Percentiles rank a stretch among this genome's conserved stretches.
These are phyloP conservation scores for Rhizopogon sp. DNA, from an alignment of 768 basidiomycete genomes.

Conservation along the genomic window DNA sequence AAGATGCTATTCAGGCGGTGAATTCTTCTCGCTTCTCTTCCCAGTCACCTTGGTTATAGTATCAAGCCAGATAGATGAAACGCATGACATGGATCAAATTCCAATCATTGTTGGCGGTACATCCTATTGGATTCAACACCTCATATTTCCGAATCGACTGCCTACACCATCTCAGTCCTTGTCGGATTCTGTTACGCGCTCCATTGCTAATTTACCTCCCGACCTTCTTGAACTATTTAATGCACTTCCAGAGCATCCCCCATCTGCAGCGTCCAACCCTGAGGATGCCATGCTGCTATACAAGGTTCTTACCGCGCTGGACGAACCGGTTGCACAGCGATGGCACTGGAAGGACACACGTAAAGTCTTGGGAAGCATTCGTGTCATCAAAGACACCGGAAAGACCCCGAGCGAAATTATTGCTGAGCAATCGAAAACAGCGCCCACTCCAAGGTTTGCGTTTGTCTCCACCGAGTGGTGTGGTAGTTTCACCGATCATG, in stretches of 20 bases:
- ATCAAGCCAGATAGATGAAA: constrained; percentile 63
- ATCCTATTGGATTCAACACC: constrained; percentile 95
- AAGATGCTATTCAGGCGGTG: constrained; percentile 74
- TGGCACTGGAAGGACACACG: constrained; percentile 98
- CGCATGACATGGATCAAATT: constrained; percentile 54
- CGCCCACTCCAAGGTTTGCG: constrained; percentile 46
- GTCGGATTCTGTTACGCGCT: constrained; percentile 36
- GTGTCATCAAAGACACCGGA: constrained; percentile 70
- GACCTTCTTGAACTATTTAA: constrained; percentile 47
- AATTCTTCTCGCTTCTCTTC: constrained; percentile 23
- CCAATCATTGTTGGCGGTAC: constrained; percentile 96
- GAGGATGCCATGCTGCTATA: constrained; percentile 61
- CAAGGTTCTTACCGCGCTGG: constrained; percentile 59
- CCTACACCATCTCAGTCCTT: constrained; percentile 13
- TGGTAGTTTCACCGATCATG: neutral
- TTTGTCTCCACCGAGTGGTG: neutral
- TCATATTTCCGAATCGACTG: constrained; percentile 82
- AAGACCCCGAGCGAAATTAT: constrained; percentile 64
- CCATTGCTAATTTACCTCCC: constrained; percentile 40
- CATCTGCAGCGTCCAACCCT: constrained; percentile 50
- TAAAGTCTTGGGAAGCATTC: constrained; percentile 79
- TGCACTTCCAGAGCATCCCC: constrained; percentile 53
- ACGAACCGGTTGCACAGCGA: constrained; percentile 65
- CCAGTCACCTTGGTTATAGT: neutral
- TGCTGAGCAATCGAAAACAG: constrained; percentile 48